Percentiles rank a stretch among this genome's conserved stretches.
These are phyloP conservation scores for Chlorella vulgaris DNA, from an alignment of 139 green algal genomes.

Conservation along the genomic window DNA sequence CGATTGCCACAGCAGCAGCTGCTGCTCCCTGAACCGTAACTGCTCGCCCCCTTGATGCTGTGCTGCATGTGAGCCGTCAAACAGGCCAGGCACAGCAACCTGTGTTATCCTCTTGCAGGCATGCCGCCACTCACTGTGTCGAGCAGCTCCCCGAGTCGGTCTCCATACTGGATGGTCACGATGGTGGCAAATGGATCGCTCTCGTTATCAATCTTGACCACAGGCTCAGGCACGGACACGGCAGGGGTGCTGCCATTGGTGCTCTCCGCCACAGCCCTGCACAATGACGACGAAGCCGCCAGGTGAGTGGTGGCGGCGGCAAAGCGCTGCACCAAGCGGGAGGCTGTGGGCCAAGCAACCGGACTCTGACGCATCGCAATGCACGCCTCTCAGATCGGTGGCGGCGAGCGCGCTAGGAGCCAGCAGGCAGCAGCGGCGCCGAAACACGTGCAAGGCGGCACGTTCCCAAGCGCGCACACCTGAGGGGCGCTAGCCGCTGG, in stretches of 20 bases:
- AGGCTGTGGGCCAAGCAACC: no score
- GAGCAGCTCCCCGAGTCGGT: constrained; percentile 82
- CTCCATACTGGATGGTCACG: constrained; percentile 83
- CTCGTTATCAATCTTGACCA: constrained; percentile 94
- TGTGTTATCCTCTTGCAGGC: no score
- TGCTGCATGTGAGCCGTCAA: no score
- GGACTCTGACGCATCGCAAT: no score
- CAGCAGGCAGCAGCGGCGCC: no score
- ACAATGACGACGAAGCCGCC: background rate
- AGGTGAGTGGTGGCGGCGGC: background rate
- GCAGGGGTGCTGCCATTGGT: background rate
- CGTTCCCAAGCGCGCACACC: background rate
- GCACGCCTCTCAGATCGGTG: no score
- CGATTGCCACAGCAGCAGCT: background rate
- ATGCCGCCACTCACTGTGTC: constrained; percentile 75
- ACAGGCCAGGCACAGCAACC: no score
- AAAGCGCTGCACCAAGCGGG: background rate
- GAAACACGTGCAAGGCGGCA: no score
- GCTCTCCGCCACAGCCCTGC: background rate
- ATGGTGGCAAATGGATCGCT: constrained; percentile 87
- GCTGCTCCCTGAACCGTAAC: background rate
- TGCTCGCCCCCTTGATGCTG: no score
- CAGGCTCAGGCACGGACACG: constrained; percentile 14
- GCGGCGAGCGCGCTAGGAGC: no score
- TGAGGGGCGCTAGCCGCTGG: background rate